Percentiles rank a stretch among this genome's conserved stretches.
Conservation (phyloP, 2,329 filamentous ascomycete genomes). For the Bipolaris victoriae region DNA sequence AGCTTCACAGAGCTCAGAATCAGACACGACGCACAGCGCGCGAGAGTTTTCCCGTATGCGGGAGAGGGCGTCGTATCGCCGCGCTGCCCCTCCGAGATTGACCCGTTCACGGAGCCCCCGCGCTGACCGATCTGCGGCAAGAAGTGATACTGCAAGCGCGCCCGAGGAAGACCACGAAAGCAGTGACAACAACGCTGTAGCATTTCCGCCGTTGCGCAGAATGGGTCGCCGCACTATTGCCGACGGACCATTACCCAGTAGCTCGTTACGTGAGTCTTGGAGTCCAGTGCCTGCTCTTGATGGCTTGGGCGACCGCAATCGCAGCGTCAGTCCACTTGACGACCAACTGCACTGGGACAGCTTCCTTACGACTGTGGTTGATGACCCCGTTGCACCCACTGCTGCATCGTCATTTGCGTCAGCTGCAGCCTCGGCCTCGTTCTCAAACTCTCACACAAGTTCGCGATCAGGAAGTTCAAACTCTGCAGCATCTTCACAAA, state of each 20-base stretch:
- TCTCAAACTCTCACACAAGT: slow-evolving; percentile 46
- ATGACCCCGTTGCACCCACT: slow-evolving; percentile 81
- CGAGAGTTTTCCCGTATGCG: slow-evolving; percentile 6
- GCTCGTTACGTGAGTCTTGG: slow-evolving; percentile 49
- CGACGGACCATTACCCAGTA: slow-evolving; percentile 45
- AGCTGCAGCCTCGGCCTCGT: slow-evolving; percentile 60
- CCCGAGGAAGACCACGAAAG: slow-evolving; percentile 30
- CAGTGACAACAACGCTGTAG: slow-evolving; percentile 36
- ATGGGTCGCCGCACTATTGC: slow-evolving; percentile 48
- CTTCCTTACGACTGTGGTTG: slow-evolving; percentile 78
- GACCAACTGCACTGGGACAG: slow-evolving; percentile 73
- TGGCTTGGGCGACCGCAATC: slow-evolving; percentile 82
- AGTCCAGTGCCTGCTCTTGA: slow-evolving; percentile 58
- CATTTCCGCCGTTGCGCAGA: slow-evolving; percentile 46
- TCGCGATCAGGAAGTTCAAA: slow-evolving; percentile 56
- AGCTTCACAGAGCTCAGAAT: slow-evolving; percentile 19
- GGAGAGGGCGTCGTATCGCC: slow-evolving; percentile 19
- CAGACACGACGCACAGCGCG: slow-evolving; percentile 12
- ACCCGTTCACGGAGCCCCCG: slow-evolving; percentile 24
- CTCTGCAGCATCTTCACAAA: slow-evolving; percentile 46
- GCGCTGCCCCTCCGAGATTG: slow-evolving; percentile 11
- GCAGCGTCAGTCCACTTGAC: slow-evolving; percentile 74
- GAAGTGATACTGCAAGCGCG: slow-evolving; percentile 11
- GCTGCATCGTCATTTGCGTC: slow-evolving; percentile 83
- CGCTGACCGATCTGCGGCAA: slow-evolving; percentile 5